Evolutionary conservation across 2,329 filamentous ascomycete genomes (phyloP).

Genomic region (Sporothrix euskadiensis): DNA sequence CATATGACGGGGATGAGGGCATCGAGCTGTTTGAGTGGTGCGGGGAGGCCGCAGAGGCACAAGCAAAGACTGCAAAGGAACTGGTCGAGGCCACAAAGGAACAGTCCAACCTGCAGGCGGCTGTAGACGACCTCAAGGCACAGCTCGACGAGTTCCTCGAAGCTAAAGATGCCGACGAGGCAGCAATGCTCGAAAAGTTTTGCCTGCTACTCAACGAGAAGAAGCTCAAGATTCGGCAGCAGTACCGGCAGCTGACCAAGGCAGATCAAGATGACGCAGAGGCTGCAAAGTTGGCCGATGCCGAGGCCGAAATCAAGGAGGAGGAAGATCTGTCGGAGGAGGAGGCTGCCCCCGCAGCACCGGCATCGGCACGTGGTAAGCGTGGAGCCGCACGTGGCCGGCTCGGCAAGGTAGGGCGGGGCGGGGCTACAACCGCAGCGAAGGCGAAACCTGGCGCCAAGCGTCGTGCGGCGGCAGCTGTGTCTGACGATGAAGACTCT

Average conservation of each 20-base stretch:
- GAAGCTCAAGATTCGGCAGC: conserved; percentile 75
- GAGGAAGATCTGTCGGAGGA: conserved; percentile 31
- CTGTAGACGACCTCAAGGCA: conserved; percentile 58
- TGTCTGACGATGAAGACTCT: conserved; percentile 43
- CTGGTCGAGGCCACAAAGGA: conserved; percentile 47
- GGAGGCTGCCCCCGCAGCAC: background rate
- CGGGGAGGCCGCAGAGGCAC: conserved; percentile 54
- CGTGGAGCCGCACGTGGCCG: background rate
- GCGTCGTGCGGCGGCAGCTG: conserved; percentile 43
- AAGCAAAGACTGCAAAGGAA: conserved; percentile 48
- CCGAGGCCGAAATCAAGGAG: conserved; percentile 35
- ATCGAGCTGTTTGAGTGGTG: conserved; percentile 73
- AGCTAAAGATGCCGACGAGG: conserved; percentile 67
- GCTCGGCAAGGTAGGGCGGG: background rate
- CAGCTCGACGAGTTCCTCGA: conserved; percentile 67
- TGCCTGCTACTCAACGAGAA: conserved; percentile 72
- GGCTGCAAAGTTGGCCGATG: background rate
- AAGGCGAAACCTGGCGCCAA: conserved; percentile 37
- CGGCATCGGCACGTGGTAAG: conserved; percentile 12
- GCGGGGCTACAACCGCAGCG: conserved; percentile 24
- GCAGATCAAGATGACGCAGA: background rate
- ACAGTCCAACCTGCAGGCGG: conserved; percentile 53
- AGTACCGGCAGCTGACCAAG: conserved; percentile 60
- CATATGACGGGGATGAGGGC: conserved; percentile 56
- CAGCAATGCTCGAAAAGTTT: conserved; percentile 67